Base-by-base conservation (phyloP, 768 basidiomycete genomes). In the Leucocoprinus leucothites region DNA sequence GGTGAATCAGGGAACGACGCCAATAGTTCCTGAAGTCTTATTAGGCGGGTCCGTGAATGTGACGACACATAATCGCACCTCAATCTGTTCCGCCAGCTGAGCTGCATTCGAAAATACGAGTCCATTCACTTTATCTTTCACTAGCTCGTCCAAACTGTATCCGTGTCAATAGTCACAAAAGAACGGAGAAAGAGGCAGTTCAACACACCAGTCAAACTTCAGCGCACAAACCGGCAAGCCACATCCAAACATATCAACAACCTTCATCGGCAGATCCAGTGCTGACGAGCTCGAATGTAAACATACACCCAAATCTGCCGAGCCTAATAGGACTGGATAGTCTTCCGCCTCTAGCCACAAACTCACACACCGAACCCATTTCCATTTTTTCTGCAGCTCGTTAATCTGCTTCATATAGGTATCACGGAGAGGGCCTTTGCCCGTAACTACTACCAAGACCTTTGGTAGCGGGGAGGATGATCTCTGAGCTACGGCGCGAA, bases 181-280 rank as follows among this genome's bases (percentile, higher is more conserved):
- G 16, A 8, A 35, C 35, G n/a, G 42, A 14, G 40, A 18, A 35
- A 28, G 26, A 44, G 19, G 47, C 25, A 56, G 26, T 26, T 25
- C 11, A 61, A n/a, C 82, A n/a, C 58, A 95, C 94, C 92, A 96
- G 40, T 77, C 72, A 65, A 96, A 99, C 47, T 86, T 78, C 2
- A 94, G 77, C 0, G 97, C 95, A 58, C 95, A 89, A 7, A 98
- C 97, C 0, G 96, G 96, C 53, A 98, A 75, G 3, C 88, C 88
- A 62, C 95, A 98, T 3, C 97, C 97, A 72, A 98, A 98, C 96
- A 98, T 98, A 68, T 99, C 97, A 6, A 99, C 94, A 3, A 99
- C 85, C 69, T 99, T 99, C 97, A 99, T 99, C 2, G 97, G 97
- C 52, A 99, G 74, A 70, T 99, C 97, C 54, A 94, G 72, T 1